These are phyloP conservation scores for Mycena metata DNA, from an alignment of 768 basidiomycete species.

Conservation along the genomic window DNA sequence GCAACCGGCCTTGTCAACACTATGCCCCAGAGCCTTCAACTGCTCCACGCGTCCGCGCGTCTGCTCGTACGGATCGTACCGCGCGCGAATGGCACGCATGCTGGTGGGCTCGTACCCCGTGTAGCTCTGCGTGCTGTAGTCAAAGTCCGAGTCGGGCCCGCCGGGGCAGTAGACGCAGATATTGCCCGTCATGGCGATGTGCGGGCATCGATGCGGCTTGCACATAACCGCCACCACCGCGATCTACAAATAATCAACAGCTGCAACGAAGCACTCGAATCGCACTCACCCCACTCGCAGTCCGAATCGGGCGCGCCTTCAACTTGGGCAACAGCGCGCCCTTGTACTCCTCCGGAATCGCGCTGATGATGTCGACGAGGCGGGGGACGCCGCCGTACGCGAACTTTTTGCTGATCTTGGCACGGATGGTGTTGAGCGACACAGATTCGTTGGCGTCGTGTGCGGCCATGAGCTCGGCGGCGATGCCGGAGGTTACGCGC, in stretches of 20 bases:
- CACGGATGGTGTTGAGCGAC: constrained; percentile 89
- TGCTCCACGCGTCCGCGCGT: constrained; percentile 96
- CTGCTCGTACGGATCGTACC: constrained; percentile 97
- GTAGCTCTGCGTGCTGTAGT: constrained; percentile 98
- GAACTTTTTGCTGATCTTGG: constrained; percentile 91
- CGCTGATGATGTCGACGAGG: constrained; percentile 97
- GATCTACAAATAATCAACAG: constrained; percentile 66
- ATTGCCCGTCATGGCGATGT: constrained; percentile 99
- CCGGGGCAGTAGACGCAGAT: constrained; percentile 99
- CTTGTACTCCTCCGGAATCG: constrained; percentile 98
- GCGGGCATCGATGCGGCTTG: constrained; percentile 99
- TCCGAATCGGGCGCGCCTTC: constrained; percentile 93
- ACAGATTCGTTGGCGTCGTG: constrained; percentile 83
- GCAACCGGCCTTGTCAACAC: constrained; percentile 89
- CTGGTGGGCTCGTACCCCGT: constrained; percentile 98
- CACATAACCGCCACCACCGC: constrained; percentile 99
- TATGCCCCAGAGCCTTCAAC: constrained; percentile 94
- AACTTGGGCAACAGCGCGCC: constrained; percentile 91
- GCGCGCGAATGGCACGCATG: constrained; percentile 98
- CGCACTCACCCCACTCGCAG: constrained; percentile 90
- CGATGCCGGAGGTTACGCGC: constrained; percentile 94
- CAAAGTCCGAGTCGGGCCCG: constrained; percentile 99
- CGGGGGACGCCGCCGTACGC: constrained; percentile 89
- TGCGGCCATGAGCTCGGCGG: constrained; percentile 91
- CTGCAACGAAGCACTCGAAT: background rate